Conservation (phyloP, 2,329 filamentous ascomycete genomes). For the Plenodomus biglobosus region DNA sequence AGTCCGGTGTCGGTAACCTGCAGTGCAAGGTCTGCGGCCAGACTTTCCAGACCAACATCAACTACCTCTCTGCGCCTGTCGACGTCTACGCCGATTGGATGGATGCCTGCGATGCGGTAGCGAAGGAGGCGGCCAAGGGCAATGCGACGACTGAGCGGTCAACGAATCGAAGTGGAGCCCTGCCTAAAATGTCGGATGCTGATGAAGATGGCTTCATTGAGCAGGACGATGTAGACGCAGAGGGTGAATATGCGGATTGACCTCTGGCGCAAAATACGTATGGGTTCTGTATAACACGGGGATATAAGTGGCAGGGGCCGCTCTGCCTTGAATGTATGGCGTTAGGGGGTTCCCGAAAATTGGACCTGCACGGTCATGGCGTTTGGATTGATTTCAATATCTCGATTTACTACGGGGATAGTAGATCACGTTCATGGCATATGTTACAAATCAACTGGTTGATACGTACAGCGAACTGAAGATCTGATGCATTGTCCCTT, state of each 20-base stretch:
- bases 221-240: slow-evolving; percentile 44
- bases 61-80: slow-evolving; percentile 87
- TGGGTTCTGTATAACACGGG: not conserved
- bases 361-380: slow-evolving; percentile 1
- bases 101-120: slow-evolving; percentile 80
- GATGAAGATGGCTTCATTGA: slow-evolving; percentile 44
- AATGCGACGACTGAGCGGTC: slow-evolving; percentile 33
- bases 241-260: slow-evolving; percentile 41
- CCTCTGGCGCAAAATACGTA: not conserved
- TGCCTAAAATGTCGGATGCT: slow-evolving; percentile 30
- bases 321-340: slow-evolving; percentile 2
- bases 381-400: not conserved
- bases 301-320: not conserved
- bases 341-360: slow-evolving; percentile 15
- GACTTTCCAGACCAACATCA: slow-evolving; percentile 88
- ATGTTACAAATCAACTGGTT: not conserved
- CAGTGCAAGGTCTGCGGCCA: slow-evolving; percentile 93
- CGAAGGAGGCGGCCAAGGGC: slow-evolving; percentile 58
- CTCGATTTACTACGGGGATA: not conserved
- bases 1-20: slow-evolving; percentile 79
- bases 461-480: not conserved
- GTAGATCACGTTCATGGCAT: not conserved
- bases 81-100: slow-evolving; percentile 99
- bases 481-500: not conserved
- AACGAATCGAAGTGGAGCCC: slow-evolving; percentile 28